Base-by-base conservation (phyloP, 306 rosid genomes). In the Pterocarpus santalinus region DNA sequence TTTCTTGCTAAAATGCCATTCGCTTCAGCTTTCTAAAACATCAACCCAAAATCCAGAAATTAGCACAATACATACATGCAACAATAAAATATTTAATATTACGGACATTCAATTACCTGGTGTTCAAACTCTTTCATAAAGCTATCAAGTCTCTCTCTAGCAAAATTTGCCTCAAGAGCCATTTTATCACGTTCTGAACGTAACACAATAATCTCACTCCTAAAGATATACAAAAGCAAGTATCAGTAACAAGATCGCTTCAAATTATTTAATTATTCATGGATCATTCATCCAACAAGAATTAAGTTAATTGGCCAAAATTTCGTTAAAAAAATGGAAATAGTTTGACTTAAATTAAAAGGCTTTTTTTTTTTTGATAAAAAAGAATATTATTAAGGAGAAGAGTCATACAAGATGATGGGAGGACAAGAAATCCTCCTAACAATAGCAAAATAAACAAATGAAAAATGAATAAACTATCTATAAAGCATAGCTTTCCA, bases 101-200 rank as follows among this genome's bases (percentile, higher is more conserved):
- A 55, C 4, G n/a, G 47, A 16, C n/a, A 75, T 65, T 73, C 17
- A 62, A 62, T 80, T 82, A 86, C 99, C 97, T 93, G 96, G 58
- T 87, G 92, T 43, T 93, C 94, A 79, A 86, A 91, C 81, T 95
- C 97, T 84, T 89, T 89, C 88, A 83, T 68, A 76, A 88, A 88
- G 80, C 94, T 87, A 70, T 93, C 94, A 52, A 93, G 91, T 79
- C 85, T 90, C 65, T 90, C 99, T 78, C 83, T 86, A 8, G 94
- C 87, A 87, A 95, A 90, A 81, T 85, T 90, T 58, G 90, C 91
- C 86, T 91, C 98, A 38, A 90, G 89, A 41, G 76, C 85, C 66
- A 84, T 78, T 83, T 95, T 91, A 79, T 91, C 97, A 81, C 96
- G 90, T 65, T 91, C 98, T 51, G 98, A 85, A 63, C 91, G 87